phyloP scores from a whole-genome alignment of 2,329 filamentous ascomycete species.

The Coniochaeta pulveracea region DNA sequence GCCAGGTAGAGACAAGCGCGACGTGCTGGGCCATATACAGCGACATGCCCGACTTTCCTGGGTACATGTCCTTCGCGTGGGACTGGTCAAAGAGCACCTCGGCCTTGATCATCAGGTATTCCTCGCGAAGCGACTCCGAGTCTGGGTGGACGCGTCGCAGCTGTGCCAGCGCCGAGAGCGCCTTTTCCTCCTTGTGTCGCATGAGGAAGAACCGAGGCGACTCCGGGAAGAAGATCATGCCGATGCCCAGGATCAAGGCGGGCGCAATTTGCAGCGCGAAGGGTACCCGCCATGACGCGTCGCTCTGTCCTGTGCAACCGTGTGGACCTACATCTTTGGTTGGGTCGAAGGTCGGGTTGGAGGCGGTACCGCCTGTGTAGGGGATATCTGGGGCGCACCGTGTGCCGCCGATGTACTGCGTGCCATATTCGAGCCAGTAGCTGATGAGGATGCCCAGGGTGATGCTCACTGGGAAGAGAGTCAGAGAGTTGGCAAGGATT shows the following conservation, averaged over 20 bases:
- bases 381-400: constrained; percentile 6
- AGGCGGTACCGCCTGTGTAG: constrained; percentile 2
- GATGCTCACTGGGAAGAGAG: constrained; percentile 53
- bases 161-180: constrained; percentile 17
- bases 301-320: constrained; percentile 24
- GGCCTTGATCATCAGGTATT: constrained; percentile 24
- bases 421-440: constrained; percentile 31
- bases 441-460: constrained; percentile 43
- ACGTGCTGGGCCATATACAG: constrained; percentile 20
- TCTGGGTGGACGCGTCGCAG: constrained; percentile 21
- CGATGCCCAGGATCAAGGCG: constrained; percentile 18
- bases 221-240: constrained; percentile 22
- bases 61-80: constrained; percentile 15
- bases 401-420: constrained; percentile 9
- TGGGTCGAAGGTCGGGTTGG: constrained; percentile 2
- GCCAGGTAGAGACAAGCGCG: constrained; percentile 17
- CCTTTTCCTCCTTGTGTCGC: constrained; percentile 18
- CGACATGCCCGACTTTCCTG: constrained; percentile 16
- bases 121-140: constrained; percentile 16
- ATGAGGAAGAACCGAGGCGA: constrained; percentile 15
- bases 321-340: constrained; percentile 2
- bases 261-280: constrained; percentile 25
- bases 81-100: constrained; percentile 24
- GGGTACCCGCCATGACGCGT: constrained; percentile 27
- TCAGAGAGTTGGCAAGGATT: constrained; percentile 1